Conservation (phyloP, 139 green algal species). For the Raphidocelis subcapitata region DNA sequence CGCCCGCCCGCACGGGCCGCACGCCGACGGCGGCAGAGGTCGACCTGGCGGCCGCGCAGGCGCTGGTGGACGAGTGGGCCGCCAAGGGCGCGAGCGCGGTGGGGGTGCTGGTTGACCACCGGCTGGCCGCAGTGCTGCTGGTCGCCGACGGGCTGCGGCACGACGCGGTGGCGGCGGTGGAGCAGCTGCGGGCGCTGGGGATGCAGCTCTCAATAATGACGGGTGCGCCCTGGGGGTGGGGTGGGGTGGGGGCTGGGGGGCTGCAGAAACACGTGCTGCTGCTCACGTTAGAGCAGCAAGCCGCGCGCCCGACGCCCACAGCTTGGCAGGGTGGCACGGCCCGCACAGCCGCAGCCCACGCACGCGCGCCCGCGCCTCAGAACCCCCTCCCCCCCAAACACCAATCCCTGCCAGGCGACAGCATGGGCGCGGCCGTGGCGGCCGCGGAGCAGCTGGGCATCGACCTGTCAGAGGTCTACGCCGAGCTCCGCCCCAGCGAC, state of each 20-base stretch:
- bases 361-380: too few species aligned
- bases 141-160: constrained; percentile 15
- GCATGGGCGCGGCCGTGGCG: constrained; percentile 29
- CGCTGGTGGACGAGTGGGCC: neutral
- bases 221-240: too few species aligned
- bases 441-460: constrained; percentile 50
- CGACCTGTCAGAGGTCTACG: constrained; percentile 3
- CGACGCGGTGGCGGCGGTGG: constrained; percentile 32
- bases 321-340: too few species aligned
- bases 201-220: constrained; percentile 57
- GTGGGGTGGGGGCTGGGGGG: too few species aligned
- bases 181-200: constrained; percentile 30
- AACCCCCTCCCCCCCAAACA: too few species aligned
- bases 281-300: too few species aligned
- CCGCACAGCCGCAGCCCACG: too few species aligned
- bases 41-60: neutral
- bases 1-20: too few species aligned
- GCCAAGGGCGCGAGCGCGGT: constrained; percentile 32
- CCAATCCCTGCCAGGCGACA: too few species aligned
- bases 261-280: too few species aligned
- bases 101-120: constrained; percentile 10
- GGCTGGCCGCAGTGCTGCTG: constrained; percentile 16
- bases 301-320: too few species aligned
- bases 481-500: constrained; percentile 40
- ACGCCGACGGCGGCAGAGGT: too few species aligned